phyloP scores from a whole-genome alignment of 129 eudicot species.

The Saposhnikovia divaricata region DNA sequence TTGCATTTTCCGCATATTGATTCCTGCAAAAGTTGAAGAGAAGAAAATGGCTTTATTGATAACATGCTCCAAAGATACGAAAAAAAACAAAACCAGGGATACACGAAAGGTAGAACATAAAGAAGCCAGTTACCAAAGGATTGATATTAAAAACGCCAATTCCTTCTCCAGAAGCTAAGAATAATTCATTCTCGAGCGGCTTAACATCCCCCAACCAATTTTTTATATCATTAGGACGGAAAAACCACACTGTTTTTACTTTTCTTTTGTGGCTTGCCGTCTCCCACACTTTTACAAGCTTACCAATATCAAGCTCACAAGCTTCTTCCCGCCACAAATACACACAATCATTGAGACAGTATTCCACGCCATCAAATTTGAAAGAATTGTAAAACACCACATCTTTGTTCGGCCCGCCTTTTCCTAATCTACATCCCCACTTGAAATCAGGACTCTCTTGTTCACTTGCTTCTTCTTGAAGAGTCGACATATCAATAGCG shows the following conservation, averaged over 20 bases:
- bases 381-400: slow-evolving; percentile 38
- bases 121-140: slow-evolving; percentile 36
- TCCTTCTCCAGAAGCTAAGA: slow-evolving; percentile 66
- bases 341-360: slow-evolving; percentile 53
- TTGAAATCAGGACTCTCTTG: slow-evolving; percentile 24
- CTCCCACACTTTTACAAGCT: slow-evolving; percentile 53
- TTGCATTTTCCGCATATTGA: slow-evolving; percentile 61
- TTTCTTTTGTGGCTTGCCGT: slow-evolving; percentile 25
- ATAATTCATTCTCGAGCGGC: slow-evolving; percentile 35
- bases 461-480: slow-evolving; percentile 4
- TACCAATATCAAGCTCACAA: slow-evolving; percentile 42
- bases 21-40: slow-evolving; percentile 35
- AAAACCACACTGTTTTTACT: slow-evolving; percentile 59
- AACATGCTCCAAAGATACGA: background rate
- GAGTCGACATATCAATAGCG: background rate
- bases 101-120: background rate
- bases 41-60: background rate
- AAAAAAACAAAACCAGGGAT: background rate
- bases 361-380: slow-evolving; percentile 39
- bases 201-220: slow-evolving; percentile 27
- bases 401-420: slow-evolving; percentile 12
- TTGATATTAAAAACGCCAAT: slow-evolving; percentile 33
- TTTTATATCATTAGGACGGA: slow-evolving; percentile 42
- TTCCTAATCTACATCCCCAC: slow-evolving; percentile 43
- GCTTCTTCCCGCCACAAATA: slow-evolving; percentile 30